These are phyloP conservation scores for Lachancea lanzarotensis DNA, from an alignment of 805 yeast genomes.

Conservation along the genomic window DNA sequence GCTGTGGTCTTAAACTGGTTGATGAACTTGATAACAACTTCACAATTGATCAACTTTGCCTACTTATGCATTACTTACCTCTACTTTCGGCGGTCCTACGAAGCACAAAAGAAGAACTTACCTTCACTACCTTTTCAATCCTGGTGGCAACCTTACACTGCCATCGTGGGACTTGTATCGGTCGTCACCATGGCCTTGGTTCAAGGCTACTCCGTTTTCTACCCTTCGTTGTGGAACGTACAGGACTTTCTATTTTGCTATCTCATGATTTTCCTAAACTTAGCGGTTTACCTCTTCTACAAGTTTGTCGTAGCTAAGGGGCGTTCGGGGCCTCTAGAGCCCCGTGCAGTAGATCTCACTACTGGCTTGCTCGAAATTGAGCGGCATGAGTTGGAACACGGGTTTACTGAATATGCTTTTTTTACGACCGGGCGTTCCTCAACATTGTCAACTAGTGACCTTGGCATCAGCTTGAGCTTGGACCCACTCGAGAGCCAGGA, in stretches of 20 bases:
- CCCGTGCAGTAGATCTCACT: constrained; percentile 46
- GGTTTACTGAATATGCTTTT: constrained; percentile 17
- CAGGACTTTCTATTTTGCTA: constrained; percentile 62
- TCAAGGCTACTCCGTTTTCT: constrained; percentile 65
- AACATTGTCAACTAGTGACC: background rate
- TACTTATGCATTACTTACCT: constrained; percentile 52
- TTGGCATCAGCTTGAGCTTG: background rate
- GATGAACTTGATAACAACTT: constrained; percentile 62
- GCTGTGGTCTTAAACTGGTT: constrained; percentile 66
- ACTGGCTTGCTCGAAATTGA: constrained; percentile 53
- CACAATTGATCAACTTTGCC: constrained; percentile 57
- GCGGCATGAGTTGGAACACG: constrained; percentile 41
- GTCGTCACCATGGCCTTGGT: constrained; percentile 48
- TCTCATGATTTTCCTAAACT: constrained; percentile 57
- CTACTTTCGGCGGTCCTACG: constrained; percentile 55
- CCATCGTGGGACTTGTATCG: constrained; percentile 42
- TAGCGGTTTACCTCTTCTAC: constrained; percentile 45
- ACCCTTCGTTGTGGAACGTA: constrained; percentile 58
- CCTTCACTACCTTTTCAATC: constrained; percentile 43
- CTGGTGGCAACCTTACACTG: constrained; percentile 55
- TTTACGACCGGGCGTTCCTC: background rate
- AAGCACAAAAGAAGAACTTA: constrained; percentile 41
- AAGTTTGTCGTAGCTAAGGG: constrained; percentile 39
- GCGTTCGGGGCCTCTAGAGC: constrained; percentile 40
- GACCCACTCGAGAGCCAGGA: background rate